A percentile compares a stretch with the other conserved stretches of the same genome.
Conservation (phyloP, 2,329 filamentous ascomycete genomes). For the Ceratocystis papillata region DNA sequence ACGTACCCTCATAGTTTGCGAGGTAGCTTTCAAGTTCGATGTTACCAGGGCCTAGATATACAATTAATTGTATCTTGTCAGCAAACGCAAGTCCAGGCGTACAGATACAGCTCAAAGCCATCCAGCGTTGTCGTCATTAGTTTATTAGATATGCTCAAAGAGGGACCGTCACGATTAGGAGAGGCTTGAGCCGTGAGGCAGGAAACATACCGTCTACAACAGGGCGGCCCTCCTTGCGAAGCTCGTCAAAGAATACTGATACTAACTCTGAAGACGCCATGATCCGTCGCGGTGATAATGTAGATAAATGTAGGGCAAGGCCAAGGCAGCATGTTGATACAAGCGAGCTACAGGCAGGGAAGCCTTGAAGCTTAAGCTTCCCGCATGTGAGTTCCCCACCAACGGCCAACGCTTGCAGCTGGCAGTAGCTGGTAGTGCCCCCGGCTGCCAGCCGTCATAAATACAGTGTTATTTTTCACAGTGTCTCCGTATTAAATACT, state of each 20-base stretch:
- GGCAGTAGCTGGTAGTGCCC: not conserved
- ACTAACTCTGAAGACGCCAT: constrained; percentile 1
- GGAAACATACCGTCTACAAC: constrained; percentile 39
- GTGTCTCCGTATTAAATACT: not conserved
- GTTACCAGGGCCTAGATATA: constrained; percentile 58
- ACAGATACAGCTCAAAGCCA: not conserved
- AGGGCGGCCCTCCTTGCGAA: constrained; percentile 38
- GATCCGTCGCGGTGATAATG: not conserved
- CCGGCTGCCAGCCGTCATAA: not conserved
- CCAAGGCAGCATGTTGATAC: not conserved
- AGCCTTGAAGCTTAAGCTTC: constrained; percentile 4
- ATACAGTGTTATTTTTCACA: not conserved
- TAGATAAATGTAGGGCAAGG: not conserved
- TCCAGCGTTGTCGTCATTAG: not conserved
- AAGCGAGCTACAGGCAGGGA: not conserved
- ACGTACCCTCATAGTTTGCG: constrained; percentile 69
- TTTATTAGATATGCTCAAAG: not conserved
- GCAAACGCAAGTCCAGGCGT: not conserved
- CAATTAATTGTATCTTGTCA: constrained; percentile 21
- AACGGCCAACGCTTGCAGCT: not conserved
- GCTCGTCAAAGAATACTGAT: constrained; percentile 37
- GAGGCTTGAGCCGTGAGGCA: not conserved
- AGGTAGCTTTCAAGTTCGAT: constrained; percentile 89
- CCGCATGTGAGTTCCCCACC: not conserved
- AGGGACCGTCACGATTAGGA: not conserved